phyloP scores from a whole-genome alignment of 495 filamentous ascomycete genomes.

The Sordaria brevicollis region DNA sequence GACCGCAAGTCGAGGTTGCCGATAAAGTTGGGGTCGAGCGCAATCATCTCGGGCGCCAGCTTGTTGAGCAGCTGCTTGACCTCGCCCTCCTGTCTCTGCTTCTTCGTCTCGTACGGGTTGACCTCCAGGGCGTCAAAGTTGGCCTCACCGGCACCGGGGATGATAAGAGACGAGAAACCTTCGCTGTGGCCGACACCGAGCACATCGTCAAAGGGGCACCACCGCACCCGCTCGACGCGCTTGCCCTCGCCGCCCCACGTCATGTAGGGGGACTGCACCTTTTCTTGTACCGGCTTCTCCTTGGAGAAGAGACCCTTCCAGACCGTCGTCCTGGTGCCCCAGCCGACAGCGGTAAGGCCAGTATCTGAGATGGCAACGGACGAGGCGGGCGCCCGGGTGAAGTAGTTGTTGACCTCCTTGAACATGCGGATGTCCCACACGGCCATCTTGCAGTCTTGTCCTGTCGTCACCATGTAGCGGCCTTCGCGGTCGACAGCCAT shows the following conservation, averaged over 20 bases:
- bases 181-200: conserved; percentile 74
- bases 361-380: conserved; percentile 81
- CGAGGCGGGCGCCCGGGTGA: conserved; percentile 74
- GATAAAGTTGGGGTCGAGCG: conserved; percentile 79
- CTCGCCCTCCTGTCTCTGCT: conserved; percentile 89
- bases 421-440: conserved; percentile 97
- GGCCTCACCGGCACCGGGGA: conserved; percentile 89
- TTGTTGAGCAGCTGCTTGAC: conserved; percentile 84
- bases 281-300: conserved; percentile 52
- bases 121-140: conserved; percentile 91
- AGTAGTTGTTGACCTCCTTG: conserved; percentile 84
- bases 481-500: conserved; percentile 82
- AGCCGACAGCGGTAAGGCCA: conserved; percentile 76
- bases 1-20: conserved; percentile 73
- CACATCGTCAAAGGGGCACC: conserved; percentile 93
- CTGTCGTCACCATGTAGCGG: conserved; percentile 89
- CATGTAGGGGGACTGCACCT: conserved; percentile 85
- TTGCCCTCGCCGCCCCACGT: conserved; percentile 82
- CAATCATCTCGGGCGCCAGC: conserved; percentile 94
- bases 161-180: conserved; percentile 80
- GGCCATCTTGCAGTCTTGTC: conserved; percentile 83
- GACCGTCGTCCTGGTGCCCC: conserved; percentile 79
- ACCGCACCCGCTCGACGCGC: conserved; percentile 66
- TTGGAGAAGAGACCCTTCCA: conserved; percentile 85
- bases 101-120: conserved; percentile 93